Evolutionary conservation across 768 basidiomycete species (phyloP).

Genomic region (Rhodotorula babjevae): DNA sequence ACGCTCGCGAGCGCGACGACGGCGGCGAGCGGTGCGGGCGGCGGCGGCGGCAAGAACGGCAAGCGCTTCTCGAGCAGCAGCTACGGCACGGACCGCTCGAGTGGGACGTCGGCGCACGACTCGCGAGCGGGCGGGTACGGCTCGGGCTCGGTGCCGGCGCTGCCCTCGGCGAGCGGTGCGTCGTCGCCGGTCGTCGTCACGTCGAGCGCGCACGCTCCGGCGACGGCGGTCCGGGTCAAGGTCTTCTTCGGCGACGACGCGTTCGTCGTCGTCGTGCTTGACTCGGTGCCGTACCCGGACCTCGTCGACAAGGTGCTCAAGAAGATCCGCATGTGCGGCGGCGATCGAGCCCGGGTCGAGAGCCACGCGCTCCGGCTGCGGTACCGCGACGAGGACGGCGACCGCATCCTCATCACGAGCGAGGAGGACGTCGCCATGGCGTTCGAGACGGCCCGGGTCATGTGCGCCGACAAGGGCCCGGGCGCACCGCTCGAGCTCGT

Average conservation of each 20-base stretch:
- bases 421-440: conserved; percentile 94
- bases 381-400: conserved; percentile 88
- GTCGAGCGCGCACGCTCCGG: neutral
- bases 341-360: conserved; percentile 64
- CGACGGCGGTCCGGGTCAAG: conserved; percentile 71
- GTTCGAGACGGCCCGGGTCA: conserved; percentile 55
- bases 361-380: conserved; percentile 50
- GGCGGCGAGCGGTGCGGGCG: conserved; percentile 29
- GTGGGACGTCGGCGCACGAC: conserved; percentile 28
- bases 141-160: neutral
- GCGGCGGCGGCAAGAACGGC: neutral
- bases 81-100: conserved; percentile 39
- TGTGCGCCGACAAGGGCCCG: neutral
- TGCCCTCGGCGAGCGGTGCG: neutral
- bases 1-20: conserved; percentile 33
- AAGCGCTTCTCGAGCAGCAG: conserved; percentile 13
- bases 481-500: conserved; percentile 14
- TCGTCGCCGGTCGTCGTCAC: neutral
- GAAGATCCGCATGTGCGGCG: conserved; percentile 89
- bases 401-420: conserved; percentile 77
- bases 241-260: conserved; percentile 93
- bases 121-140: neutral
- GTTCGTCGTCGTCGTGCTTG: conserved; percentile 85
- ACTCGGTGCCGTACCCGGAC: conserved; percentile 70
- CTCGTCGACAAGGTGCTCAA: conserved; percentile 83